Conservation (phyloP, 805 yeast species). For the Candida chilensis region DNA sequence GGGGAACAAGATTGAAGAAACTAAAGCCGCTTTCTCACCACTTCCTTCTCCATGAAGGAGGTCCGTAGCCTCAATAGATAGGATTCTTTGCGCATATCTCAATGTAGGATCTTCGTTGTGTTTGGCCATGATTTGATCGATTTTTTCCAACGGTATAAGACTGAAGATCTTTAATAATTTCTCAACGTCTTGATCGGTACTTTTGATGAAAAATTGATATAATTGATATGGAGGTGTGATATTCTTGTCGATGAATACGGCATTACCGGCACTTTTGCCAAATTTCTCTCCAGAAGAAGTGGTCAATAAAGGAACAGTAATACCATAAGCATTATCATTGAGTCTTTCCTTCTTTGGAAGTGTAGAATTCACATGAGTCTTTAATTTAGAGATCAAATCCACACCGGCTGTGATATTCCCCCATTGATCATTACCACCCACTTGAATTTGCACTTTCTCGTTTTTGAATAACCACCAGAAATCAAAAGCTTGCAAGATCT, state of each 20-base stretch:
- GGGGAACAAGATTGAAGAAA: slow-evolving; percentile 63
- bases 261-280: slow-evolving; percentile 97
- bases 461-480: slow-evolving; percentile 69
- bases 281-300: slow-evolving; percentile 88
- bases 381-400: slow-evolving; percentile 67
- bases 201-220: slow-evolving; percentile 77
- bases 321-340: slow-evolving; percentile 63
- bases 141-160: slow-evolving; percentile 54
- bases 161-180: slow-evolving; percentile 72
- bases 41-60: slow-evolving; percentile 77
- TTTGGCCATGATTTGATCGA: slow-evolving; percentile 38
- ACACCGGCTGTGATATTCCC: slow-evolving; percentile 96
- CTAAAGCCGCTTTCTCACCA: slow-evolving; percentile 57
- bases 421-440: slow-evolving; percentile 98
- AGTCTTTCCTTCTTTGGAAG: not conserved
- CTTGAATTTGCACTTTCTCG: slow-evolving; percentile 59
- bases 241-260: slow-evolving; percentile 73
- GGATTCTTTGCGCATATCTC: slow-evolving; percentile 63
- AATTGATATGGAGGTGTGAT: slow-evolving; percentile 74
- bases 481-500: slow-evolving; percentile 87
- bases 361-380: slow-evolving; percentile 8
- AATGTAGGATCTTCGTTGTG: slow-evolving; percentile 55
- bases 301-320: slow-evolving; percentile 85
- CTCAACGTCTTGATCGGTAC: slow-evolving; percentile 68
- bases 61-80: slow-evolving; percentile 83